Evolutionary conservation across 2,329 filamentous ascomycete genomes (phyloP), one percentile per base, ranked within the genome.

Genomic region (Penicillium sp.): DNA sequence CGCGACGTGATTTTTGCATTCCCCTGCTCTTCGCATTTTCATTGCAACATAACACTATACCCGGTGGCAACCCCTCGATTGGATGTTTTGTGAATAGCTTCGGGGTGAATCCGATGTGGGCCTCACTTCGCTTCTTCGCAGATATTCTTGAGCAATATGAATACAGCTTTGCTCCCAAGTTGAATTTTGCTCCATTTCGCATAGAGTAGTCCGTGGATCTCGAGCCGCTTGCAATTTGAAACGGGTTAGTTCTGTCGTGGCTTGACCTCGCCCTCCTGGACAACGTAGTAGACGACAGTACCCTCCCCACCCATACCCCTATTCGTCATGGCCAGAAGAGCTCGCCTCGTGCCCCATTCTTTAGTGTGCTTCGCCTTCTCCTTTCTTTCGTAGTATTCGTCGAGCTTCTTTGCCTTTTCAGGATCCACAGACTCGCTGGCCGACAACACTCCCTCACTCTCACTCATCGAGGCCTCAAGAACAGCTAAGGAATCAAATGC

Each of bases 251-350:
- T 88, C 72, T 88, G 86, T 62, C 86, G 76, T 13, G 86, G 86
- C 74, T 88, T 88, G 31, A 88, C 84, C 54, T 85, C 79, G 4
- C 85, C 86, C 69, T 88, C 85, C 65, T 87, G 84, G 50, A 87
- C 79, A 61, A 88, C 81, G 69, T 89, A 89, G 70, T 88, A 89
- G 39, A 86, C 84, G 33, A 88, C 79, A 1, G 86, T 88, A 43
- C 85, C 86, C 69, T 88, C 86, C 7, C 79, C 79, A 35, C 78
- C 79, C 68, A 75, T 73, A 2, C 71, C 72, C 59, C 74, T 72
- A 67, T 86, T 81, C 53, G 85, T 75, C 63, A 86, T 85, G 6
- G 83, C 84, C 55, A 88, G 70, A 31, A 89, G 65, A 14, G 86
- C 69, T 50, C 85, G 75, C 74, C 87, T 87, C 35, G 75, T 72